Evolutionary conservation across 192 early-diverging fungal species (phyloP).

Genomic region (Kappamyces sp.): DNA sequence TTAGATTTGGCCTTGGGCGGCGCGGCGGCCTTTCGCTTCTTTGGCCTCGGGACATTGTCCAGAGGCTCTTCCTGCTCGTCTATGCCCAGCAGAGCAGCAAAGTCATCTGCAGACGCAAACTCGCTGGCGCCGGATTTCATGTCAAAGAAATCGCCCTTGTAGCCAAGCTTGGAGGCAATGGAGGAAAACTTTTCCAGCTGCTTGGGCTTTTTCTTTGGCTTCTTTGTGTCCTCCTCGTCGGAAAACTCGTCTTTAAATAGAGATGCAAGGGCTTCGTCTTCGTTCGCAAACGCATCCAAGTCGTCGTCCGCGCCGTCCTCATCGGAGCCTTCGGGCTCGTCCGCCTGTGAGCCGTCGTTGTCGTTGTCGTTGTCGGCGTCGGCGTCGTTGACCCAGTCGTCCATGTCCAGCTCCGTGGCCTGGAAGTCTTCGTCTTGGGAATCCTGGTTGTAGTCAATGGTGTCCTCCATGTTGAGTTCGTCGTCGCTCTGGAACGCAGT

Average conservation of each 20-base stretch:
- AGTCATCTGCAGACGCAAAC: conserved; percentile 60
- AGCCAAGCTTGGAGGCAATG: conserved; percentile 48
- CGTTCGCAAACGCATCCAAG: conserved; percentile 13
- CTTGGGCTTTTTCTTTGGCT: conserved; percentile 37
- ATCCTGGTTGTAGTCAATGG: conserved; percentile 30
- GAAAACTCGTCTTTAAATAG: conserved; percentile 2
- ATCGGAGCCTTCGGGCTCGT: conserved; percentile 16
- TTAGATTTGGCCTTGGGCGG: conserved; percentile 2
- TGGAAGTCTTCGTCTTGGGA: conserved; percentile 25
- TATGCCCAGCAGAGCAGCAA: conserved; percentile 40
- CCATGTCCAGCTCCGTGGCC: conserved; percentile 18
- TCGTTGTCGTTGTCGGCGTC: conserved; percentile 10
- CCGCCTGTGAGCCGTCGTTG: background rate
- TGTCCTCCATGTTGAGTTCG: conserved; percentile 48
- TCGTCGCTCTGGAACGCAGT: conserved; percentile 16
- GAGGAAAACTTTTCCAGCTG: conserved; percentile 42
- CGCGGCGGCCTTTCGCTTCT: conserved; percentile 3
- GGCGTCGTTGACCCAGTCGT: conserved; percentile 14
- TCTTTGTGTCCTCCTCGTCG: conserved; percentile 36
- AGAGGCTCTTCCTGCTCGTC: conserved; percentile 41
- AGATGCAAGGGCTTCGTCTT: conserved; percentile 4
- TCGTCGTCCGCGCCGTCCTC: conserved; percentile 24
- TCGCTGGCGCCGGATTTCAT: conserved; percentile 44
- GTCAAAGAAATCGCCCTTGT: conserved; percentile 49
- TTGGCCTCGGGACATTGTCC: background rate